Evolutionary conservation across 345 rosid species (phyloP).

Genomic region (Eucalyptus caleyi): DNA sequence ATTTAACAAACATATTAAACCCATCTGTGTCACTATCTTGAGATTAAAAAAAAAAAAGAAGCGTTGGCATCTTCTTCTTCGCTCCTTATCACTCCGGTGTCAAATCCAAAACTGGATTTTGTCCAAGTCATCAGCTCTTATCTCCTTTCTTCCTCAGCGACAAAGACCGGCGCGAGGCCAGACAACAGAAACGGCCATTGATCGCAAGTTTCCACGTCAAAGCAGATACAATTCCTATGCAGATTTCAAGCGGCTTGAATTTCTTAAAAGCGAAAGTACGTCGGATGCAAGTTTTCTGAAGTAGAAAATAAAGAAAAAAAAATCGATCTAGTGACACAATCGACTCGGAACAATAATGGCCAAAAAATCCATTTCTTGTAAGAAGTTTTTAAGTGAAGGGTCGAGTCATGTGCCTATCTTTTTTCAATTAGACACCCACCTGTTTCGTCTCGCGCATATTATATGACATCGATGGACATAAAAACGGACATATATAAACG

Average conservation of each 20-base stretch:
- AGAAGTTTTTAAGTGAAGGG: not conserved
- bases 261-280: not conserved
- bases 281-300: not conserved
- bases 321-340: not conserved
- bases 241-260: not conserved
- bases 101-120: not conserved
- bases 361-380: not conserved
- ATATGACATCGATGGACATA: accelerated
- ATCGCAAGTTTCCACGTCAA: not conserved
- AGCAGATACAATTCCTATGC: not conserved
- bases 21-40: not conserved
- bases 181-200: not conserved
- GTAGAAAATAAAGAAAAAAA: not conserved
- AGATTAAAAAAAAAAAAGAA: not conserved
- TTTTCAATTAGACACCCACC: not conserved
- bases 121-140: not conserved
- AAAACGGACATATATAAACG: not conserved
- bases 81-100: not conserved
- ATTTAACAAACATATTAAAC: not conserved
- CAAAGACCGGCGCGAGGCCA: not conserved
- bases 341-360: accelerated
- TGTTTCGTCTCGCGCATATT: accelerated
- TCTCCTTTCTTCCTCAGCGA: not conserved
- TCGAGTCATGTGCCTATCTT: not conserved
- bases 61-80: not conserved